Conservation (phyloP, 2,329 filamentous ascomycete genomes). For the Orbilia oligospora region DNA sequence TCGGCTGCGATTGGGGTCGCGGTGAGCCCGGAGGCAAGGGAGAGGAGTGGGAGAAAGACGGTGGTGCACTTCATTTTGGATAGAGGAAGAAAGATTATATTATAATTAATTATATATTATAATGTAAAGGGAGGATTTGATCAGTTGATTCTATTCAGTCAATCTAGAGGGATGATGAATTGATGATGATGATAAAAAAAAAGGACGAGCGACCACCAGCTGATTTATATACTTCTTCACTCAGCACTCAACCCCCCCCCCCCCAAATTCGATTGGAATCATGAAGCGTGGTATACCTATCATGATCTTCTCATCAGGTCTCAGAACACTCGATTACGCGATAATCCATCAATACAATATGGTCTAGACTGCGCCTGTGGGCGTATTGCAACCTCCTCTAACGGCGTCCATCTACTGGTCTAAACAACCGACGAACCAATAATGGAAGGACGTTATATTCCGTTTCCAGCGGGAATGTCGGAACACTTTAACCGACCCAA, state of each 20-base stretch:
- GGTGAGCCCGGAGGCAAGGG: conserved; percentile 11
- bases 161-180: conserved; percentile 1
- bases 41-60: conserved; percentile 27
- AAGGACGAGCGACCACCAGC: not conserved
- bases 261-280: not conserved
- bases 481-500: not conserved
- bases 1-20: conserved; percentile 11
- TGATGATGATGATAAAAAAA: not conserved
- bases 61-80: conserved; percentile 28
- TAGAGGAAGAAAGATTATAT: not conserved
- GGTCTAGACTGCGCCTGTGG: not conserved
- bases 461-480: not conserved
- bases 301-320: not conserved
- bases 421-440: not conserved
- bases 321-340: not conserved
- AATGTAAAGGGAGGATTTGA: not conserved
- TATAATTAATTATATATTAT: not conserved
- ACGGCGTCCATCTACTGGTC: not conserved
- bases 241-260: not conserved
- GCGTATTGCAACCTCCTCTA: not conserved
- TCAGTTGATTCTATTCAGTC: conserved; percentile 1
- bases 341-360: not conserved
- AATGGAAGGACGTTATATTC: not conserved
- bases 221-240: conserved; percentile 1
- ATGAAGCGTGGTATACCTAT: not conserved